A percentile compares a stretch with the other conserved stretches of the same genome.
These are phyloP conservation scores for Termitomyces sp. DNA, from an alignment of 768 basidiomycete genomes.

Conservation along the genomic window DNA sequence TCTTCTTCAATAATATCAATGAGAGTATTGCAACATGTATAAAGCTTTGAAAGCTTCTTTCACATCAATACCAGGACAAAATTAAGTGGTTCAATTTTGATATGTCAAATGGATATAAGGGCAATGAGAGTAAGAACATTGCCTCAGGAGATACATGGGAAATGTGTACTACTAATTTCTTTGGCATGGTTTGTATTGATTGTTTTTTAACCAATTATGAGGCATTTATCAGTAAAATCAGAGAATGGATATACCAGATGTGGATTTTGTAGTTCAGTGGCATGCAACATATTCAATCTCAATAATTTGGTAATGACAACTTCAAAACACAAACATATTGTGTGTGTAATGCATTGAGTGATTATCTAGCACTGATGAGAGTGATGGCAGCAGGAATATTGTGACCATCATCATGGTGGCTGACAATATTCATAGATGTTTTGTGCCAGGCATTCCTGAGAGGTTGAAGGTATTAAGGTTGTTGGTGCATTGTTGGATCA, in stretches of 20 bases:
- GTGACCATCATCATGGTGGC: too few relatives aligned
- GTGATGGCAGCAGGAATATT: too few relatives aligned
- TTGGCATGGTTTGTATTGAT: not conserved
- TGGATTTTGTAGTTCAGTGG: not conserved
- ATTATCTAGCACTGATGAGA: too few relatives aligned
- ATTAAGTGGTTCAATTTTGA: conserved; percentile 1
- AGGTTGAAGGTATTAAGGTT: too few relatives aligned
- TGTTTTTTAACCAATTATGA: too few relatives aligned
- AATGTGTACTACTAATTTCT: conserved; percentile 10
- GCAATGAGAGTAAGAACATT: conserved; percentile 1
- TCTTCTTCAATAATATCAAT: not conserved
- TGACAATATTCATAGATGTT: too few relatives aligned
- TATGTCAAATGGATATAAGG: conserved; percentile 5
- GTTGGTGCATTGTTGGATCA: too few relatives aligned
- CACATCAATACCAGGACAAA: not conserved
- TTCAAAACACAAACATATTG: too few relatives aligned
- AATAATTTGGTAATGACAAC: not conserved
- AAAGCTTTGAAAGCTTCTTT: not conserved
- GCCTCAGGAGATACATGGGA: conserved; percentile 5
- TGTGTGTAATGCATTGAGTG: too few relatives aligned
- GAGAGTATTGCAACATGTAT: not conserved
- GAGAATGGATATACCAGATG: conserved; percentile 1
- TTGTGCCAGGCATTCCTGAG: too few relatives aligned
- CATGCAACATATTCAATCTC: not conserved
- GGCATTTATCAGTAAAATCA: too few relatives aligned